Conservation (phyloP, 202 grass and related monocot species). For the Bolboschoenoplectus hybrid region DNA sequence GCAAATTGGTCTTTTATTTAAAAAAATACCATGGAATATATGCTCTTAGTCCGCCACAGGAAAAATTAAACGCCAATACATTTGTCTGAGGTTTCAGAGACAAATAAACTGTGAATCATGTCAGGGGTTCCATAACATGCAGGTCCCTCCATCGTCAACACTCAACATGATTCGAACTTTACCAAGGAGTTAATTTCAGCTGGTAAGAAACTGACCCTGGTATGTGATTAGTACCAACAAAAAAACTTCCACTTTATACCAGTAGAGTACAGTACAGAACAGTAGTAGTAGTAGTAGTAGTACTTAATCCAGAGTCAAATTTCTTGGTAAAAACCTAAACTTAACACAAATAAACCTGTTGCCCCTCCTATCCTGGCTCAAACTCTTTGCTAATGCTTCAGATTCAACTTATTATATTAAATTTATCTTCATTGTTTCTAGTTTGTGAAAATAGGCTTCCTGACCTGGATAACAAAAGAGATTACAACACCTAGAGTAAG, state of each 20-base stretch:
- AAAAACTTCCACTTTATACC: slow-evolving; percentile 12
- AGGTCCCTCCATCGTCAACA: background rate
- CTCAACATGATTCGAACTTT: background rate
- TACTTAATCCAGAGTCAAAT: background rate
- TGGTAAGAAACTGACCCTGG: background rate
- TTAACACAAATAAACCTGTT: background rate
- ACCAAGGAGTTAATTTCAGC: slow-evolving; percentile 22
- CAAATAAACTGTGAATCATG: background rate
- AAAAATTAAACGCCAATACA: background rate
- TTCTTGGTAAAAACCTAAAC: slow-evolving; percentile 10
- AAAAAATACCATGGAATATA: slow-evolving; percentile 6
- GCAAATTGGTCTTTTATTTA: background rate
- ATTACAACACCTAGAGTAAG: slow-evolving; percentile 8
- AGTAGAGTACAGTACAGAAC: background rate
- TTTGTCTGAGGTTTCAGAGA: background rate
- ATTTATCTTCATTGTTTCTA: slow-evolving; percentile 10
- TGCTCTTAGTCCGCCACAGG: background rate
- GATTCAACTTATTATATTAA: slow-evolving; percentile 13
- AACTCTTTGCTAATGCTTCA: slow-evolving; percentile 1
- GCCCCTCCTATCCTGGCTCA: background rate
- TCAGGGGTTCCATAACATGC: background rate
- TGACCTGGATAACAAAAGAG: background rate
- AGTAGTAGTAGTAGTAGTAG: background rate
- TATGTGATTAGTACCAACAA: background rate
- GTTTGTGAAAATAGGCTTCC: background rate